Base-by-base conservation (phyloP, 768 basidiomycete genomes). In the Xerocomus spinulosus region DNA sequence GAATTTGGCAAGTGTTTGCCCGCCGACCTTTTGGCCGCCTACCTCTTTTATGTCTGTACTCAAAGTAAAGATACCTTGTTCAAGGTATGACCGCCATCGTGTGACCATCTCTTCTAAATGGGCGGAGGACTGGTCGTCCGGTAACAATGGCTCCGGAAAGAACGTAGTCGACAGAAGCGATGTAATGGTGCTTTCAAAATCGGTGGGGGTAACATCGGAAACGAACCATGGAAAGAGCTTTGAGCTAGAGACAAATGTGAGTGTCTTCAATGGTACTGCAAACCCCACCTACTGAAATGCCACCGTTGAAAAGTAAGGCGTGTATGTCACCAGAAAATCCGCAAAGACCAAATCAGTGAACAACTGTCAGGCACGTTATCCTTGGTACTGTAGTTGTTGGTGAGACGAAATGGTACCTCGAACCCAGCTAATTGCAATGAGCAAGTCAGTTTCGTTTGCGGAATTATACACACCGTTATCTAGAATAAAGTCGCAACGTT, bases 151-250 rank as follows among this genome's bases (percentile, higher is more conserved):
- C n/a, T 50, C 52, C 9, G 66, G 49, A 59, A 85, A 82, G 73
- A 94, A 92, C 9, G 80, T 70, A 2, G 63, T 25, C 2, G 79
- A 72, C 36, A 85, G 74, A 1, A 93, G 72, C 7, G 73, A 73
- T 2, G 63, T 44, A 47, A 94, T 75, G 0, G 81, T 77, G 41
- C 71, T 66, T 21, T 63, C 56, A 65, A 96, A 96, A 65, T 99
- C 95, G 21, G 75, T 70, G 1, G 95, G 93, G 4, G 89, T 87
- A 23, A 94, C 92, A 63, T 96, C 92, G 10, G 89, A 92, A 38
- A 97, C 94, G 62, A 98, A 99, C 93, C 95, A 99, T 0, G 94
- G 94, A 43, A 97, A 87, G 9, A 87, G 72, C 66, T 99, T 97
- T 0, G 93, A 90, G 69, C 93, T 95, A 21, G 2, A 45, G 15